Base-by-base conservation (phyloP, 2,329 filamentous ascomycete species). In the Xylaria digitata region DNA sequence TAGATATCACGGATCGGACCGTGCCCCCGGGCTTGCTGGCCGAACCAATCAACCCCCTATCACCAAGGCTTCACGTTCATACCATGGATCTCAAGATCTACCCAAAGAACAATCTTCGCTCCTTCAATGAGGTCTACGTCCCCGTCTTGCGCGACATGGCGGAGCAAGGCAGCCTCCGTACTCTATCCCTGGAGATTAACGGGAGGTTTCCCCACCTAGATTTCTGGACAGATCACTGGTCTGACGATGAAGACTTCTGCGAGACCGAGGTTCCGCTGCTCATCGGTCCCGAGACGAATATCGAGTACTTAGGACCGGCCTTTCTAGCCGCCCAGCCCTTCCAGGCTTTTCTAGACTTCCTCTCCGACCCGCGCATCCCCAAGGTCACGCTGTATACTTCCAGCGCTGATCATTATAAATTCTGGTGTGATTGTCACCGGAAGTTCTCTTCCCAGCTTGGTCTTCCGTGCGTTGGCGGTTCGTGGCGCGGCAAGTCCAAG, bases 361-460 rank as follows among this genome's bases (percentile, higher is more conserved):
- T 66, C 19, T 32, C 64, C 32, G 54, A 54, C 21, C 54, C 59
- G 1, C 42, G 48, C 13, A 55, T 66, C n/a, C 59, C 64, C 21
- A 58, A 63, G 30, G 54, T 77, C 4, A 42, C 54, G 15, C 46
- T 62, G n/a, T 58, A 66, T 46, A 57, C 23, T 4, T 57, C 58
- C 11, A 56, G 58, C 43, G 21, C n/a, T 2, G 72, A 75, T 15
- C 75, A 77, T 30, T 65, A 70, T 5, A 49, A 42, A 2, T 75
- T 77, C 61, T 77, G 74, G 75, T 76, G 75, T 26, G 57, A 43
- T 1, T 76, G 74, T 52, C 74, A 76, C 49, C 72, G 71, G 8
- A 45, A 49, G 3, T 61, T 46, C 13, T 61, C 70, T 30, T 54
- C 71, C 30, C 42, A 57, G 21, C 65, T 66, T 1, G 70, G 70